Conservation (phyloP, 2,329 filamentous ascomycete genomes). For the Hymenoscyphus salicellus region DNA sequence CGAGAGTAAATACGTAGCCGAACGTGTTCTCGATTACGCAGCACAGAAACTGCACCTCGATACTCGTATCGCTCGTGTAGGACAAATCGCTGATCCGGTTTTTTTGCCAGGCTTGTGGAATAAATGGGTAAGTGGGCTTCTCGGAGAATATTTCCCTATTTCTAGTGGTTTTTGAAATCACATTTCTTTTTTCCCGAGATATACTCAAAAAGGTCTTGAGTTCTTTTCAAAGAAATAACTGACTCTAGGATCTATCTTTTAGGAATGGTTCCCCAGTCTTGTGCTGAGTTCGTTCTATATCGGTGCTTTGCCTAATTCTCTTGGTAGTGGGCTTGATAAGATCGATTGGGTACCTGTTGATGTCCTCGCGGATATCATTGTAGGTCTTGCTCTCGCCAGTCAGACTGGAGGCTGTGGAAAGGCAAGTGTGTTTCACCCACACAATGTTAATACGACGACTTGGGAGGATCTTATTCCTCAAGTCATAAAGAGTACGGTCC, state of each 20-base stretch:
- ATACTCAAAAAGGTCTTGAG: too few species aligned
- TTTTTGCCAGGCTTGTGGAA: conserved; percentile 49
- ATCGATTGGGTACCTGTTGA: conserved; percentile 48
- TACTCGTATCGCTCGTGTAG: conserved; percentile 44
- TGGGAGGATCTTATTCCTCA: not conserved
- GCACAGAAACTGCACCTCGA: conserved; percentile 24
- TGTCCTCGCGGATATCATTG: conserved; percentile 31
- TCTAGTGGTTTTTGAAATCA: too few species aligned
- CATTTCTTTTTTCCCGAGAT: too few species aligned
- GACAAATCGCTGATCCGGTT: conserved; percentile 45
- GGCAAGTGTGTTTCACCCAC: not conserved
- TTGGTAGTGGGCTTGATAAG: conserved; percentile 32
- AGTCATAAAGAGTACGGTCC: not conserved
- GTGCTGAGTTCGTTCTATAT: conserved; percentile 13
- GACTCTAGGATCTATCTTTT: too few species aligned
- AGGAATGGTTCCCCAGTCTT: conserved; percentile 51
- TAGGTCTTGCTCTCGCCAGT: not conserved
- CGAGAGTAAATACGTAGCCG: conserved; percentile 29
- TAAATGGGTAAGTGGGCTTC: too few species aligned
- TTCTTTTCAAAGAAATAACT: too few species aligned
- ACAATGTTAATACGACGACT: not conserved
- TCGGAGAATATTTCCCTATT: too few species aligned
- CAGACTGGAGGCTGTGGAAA: not conserved
- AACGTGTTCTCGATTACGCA: conserved; percentile 42
- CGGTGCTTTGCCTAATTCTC: conserved; percentile 11